phyloP scores from a whole-genome alignment of 2,329 filamentous ascomycete species.

The Ascomycota sp. region DNA sequence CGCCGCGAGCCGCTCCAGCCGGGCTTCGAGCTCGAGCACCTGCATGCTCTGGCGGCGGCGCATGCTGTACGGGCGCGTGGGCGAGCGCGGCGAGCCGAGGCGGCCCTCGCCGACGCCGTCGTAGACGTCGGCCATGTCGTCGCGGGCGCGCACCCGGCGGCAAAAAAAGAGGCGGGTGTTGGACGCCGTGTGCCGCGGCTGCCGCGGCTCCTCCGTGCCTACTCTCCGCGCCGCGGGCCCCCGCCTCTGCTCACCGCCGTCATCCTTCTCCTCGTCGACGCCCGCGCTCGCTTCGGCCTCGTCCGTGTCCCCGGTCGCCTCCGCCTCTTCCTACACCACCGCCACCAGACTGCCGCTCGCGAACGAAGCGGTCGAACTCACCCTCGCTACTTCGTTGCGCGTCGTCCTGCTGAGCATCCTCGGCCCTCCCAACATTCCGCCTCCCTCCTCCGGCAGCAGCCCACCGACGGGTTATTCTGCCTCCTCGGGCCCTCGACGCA shows the following conservation, averaged over 20 bases:
- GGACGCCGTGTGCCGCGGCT: constrained; percentile 26
- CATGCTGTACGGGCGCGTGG: constrained; percentile 85
- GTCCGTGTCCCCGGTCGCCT: constrained; percentile 4
- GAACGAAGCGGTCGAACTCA: too few species aligned
- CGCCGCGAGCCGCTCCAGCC: constrained; percentile 62
- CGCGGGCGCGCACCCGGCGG: constrained; percentile 67
- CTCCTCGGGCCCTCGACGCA: constrained; percentile 12
- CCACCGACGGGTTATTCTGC: constrained; percentile 10
- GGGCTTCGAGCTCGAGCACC: constrained; percentile 73
- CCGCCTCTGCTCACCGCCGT: too few species aligned
- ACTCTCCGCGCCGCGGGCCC: too few species aligned
- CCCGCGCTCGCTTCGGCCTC: background rate
- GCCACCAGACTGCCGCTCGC: too few species aligned
- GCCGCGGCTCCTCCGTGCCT: too few species aligned
- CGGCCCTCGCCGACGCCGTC: constrained; percentile 85
- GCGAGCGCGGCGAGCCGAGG: constrained; percentile 71
- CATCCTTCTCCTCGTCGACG: too few species aligned
- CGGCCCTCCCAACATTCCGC: too few species aligned
- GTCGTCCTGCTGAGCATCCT: constrained; percentile 1
- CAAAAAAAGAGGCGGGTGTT: constrained; percentile 23
- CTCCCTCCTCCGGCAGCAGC: constrained; percentile 14
- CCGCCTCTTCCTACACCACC: constrained; percentile 23
- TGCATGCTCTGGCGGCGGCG: constrained; percentile 96
- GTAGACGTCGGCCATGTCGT: constrained; percentile 83
- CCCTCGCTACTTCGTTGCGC: too few species aligned